These are phyloP conservation scores for Serendipita sp. DNA, from an alignment of 768 basidiomycete species.

Conservation along the genomic window DNA sequence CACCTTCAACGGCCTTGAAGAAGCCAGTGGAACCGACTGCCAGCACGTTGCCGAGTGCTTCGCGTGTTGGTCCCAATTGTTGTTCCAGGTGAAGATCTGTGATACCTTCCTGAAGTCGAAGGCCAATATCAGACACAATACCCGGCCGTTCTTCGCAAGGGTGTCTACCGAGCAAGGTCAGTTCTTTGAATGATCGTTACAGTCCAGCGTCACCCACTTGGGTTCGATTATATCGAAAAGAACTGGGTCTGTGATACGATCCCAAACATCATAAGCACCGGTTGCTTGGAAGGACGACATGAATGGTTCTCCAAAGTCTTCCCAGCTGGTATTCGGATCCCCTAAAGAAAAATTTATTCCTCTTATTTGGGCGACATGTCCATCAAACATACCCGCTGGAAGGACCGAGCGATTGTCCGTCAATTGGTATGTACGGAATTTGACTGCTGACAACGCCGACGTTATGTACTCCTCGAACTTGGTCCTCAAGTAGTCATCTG, in stretches of 20 bases:
- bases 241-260: conserved; percentile 75
- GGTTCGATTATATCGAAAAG: conserved; percentile 94
- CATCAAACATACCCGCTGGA: conserved; percentile 14
- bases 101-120: conserved; percentile 83
- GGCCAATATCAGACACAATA: conserved; percentile 77
- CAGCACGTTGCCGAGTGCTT: conserved; percentile 69
- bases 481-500: conserved; percentile 82
- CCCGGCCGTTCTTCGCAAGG: conserved; percentile 86
- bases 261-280: conserved; percentile 80
- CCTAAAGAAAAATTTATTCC: neutral
- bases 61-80: conserved; percentile 82
- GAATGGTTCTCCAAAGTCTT: conserved; percentile 83
- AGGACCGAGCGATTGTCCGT: conserved; percentile 16
- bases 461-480: conserved; percentile 96
- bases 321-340: conserved; percentile 13
- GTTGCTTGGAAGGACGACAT: conserved; percentile 77
- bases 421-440: conserved; percentile 71
- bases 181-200: conserved; percentile 2
- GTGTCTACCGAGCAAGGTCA: conserved; percentile 36
- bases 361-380: conserved; percentile 2
- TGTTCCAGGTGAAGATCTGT: conserved; percentile 88
- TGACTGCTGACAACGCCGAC: conserved; percentile 72
- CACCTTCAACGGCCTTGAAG: conserved; percentile 82
- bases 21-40: conserved; percentile 60
- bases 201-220: conserved; percentile 31